Percentiles rank a stretch among this genome's conserved stretches.
Evolutionary conservation across 306 rosid species (phyloP).

Genomic region (Rosa multiflora): DNA sequence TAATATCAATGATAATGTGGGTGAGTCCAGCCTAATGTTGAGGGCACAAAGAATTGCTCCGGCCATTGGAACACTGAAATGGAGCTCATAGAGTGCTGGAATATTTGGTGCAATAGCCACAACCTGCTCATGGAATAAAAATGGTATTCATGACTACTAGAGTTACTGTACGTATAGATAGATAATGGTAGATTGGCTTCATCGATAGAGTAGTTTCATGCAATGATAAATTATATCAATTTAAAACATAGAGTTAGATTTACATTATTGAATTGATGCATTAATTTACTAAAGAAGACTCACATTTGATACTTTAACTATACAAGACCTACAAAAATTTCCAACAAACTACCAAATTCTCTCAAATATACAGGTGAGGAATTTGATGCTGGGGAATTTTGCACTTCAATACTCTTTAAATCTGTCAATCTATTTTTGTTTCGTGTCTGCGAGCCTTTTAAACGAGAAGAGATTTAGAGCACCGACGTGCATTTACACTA

Average conservation of each 20-base stretch:
- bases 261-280: too few relatives aligned
- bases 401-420: not conserved
- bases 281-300: not conserved
- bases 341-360: not conserved
- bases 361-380: not conserved
- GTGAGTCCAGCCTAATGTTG: constrained; percentile 50
- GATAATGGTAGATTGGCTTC: too few relatives aligned
- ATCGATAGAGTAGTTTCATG: not conserved
- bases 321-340: not conserved
- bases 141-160: not conserved
- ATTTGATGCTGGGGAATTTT: too few relatives aligned
- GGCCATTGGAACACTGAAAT: constrained; percentile 79
- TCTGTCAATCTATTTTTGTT: too few relatives aligned
- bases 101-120: constrained; percentile 72
- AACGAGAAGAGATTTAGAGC: too few relatives aligned
- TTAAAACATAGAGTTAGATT: too few relatives aligned
- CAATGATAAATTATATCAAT: too few relatives aligned
- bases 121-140: constrained; percentile 46
- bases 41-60: constrained; percentile 75
- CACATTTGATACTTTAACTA: not conserved
- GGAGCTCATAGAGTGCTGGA: constrained; percentile 81
- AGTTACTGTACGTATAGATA: too few relatives aligned
- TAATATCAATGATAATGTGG: constrained; percentile 47
- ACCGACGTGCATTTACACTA: too few relatives aligned
- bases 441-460: too few relatives aligned